Evolutionary conservation across 2,329 filamentous ascomycete genomes (phyloP), one percentile per base, ranked within the genome.

Genomic region (Ciborinia camelliae): DNA sequence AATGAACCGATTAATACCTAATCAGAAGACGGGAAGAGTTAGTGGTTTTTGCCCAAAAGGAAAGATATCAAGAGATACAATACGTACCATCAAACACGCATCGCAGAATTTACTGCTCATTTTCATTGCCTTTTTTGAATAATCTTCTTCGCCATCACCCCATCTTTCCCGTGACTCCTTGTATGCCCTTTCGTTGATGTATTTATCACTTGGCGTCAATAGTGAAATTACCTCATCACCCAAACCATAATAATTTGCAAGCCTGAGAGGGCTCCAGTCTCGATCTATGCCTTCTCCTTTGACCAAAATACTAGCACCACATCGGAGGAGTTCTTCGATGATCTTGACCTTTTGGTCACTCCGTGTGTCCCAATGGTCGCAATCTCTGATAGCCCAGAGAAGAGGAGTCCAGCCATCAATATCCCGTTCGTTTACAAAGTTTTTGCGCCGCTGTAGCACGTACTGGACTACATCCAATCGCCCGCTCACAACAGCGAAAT

Each of bases 361-460:
- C 18, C 23, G 7, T 26, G 47, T 50, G 18, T 50, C 47, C 47
- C 47, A 50, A 7, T 23, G 18, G n/a, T 4, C 47, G 18, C 47
- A 50, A 26, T 50, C 26, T 50, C 47, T 50, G 8, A 76, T 70
- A 9, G 76, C 74, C 76, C 75, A 78, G n/a, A 72, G 65, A 23
- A 78, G 62, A 4, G 76, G 77, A 18, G 76, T 75, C 77, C 76
- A 78, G 28, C 69, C 69, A 62, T 75, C 70, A 8, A 72, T 69
- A 68, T 79, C 76, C 32, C 58, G 62, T 9, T 72, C 71, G 64
- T 78, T 50, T 20, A 50, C 75, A 30, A 72, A 70, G 4, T 73
- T 75, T n/a, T 68, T 62, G 54, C 68, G 74, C 35, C 68, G 59
- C 47, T 73, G 39, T 28, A 73, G 73, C 3, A 78, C 65, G 57